These are phyloP conservation scores for Sclerotinia spermophila DNA, from an alignment of 2,329 filamentous ascomycete genomes.

Conservation along the genomic window DNA sequence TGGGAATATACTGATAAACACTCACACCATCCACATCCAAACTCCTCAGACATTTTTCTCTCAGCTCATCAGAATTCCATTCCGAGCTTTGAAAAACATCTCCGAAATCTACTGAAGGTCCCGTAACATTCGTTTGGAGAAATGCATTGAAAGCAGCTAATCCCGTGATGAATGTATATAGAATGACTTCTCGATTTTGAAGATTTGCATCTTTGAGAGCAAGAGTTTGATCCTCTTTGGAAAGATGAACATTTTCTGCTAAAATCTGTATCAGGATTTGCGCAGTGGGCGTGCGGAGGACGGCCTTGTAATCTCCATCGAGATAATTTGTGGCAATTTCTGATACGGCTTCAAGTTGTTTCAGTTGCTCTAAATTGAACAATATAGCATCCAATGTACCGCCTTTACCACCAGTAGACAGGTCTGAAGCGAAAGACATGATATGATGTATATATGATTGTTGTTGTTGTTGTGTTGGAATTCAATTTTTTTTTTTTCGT, in stretches of 20 bases:
- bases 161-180: slow-evolving; percentile 45
- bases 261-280: slow-evolving; percentile 31
- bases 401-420: slow-evolving; percentile 1
- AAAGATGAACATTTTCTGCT: slow-evolving; percentile 23
- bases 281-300: slow-evolving; percentile 32
- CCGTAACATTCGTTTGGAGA: slow-evolving; percentile 82
- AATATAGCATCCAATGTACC: slow-evolving; percentile 30
- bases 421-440: slow-evolving; percentile 15
- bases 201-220: slow-evolving; percentile 24
- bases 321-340: slow-evolving; percentile 30
- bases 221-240: slow-evolving; percentile 22
- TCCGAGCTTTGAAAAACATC: slow-evolving; percentile 39
- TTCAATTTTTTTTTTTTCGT: slow-evolving; percentile 12
- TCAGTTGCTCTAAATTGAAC: slow-evolving; percentile 32
- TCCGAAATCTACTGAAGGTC: slow-evolving; percentile 65
- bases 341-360: slow-evolving; percentile 29
- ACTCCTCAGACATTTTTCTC: slow-evolving; percentile 60
- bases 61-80: slow-evolving; percentile 26
- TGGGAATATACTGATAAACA: slow-evolving; percentile 78
- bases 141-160: slow-evolving; percentile 73
- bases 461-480: slow-evolving; percentile 15
- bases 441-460: slow-evolving; percentile 3
- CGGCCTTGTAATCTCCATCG: slow-evolving; percentile 34
- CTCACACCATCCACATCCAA: slow-evolving; percentile 81
- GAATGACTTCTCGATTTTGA: slow-evolving; percentile 18